phyloP scores from a whole-genome alignment of 345 rosid genomes.

The Murraya paniculata region DNA sequence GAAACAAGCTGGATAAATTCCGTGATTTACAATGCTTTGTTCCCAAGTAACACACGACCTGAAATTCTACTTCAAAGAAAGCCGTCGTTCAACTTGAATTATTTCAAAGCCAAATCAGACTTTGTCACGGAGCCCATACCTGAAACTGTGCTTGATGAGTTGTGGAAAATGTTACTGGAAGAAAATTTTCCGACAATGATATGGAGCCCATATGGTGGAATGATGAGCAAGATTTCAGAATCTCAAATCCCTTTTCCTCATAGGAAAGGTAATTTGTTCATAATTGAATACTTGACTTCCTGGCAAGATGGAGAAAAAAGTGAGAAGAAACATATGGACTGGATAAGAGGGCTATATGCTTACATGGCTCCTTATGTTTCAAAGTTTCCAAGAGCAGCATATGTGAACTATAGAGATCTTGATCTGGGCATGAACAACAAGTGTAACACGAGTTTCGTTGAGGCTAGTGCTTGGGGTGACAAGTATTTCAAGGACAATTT shows the following conservation, averaged over 20 bases:
- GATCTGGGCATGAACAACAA: constrained; percentile 31
- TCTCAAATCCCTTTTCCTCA: constrained; percentile 3
- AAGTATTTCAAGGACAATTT: constrained; percentile 30
- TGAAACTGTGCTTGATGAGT: background rate
- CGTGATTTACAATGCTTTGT: background rate
- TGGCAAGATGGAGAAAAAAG: background rate
- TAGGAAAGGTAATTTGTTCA: background rate
- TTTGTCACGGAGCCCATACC: background rate
- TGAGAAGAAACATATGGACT: background rate
- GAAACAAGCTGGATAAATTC: constrained; percentile 1
- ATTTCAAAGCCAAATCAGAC: constrained; percentile 8
- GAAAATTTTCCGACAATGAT: background rate
- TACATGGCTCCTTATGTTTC: constrained; percentile 2
- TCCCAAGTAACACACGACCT: background rate
- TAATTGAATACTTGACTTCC: background rate
- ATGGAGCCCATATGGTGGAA: background rate
- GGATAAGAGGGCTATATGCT: background rate
- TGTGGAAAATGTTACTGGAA: background rate
- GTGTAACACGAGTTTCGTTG: constrained; percentile 2
- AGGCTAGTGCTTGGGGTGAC: constrained; percentile 24
- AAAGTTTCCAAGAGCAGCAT: constrained; percentile 30
- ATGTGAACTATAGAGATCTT: constrained; percentile 41
- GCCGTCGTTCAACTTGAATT: background rate
- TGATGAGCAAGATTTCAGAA: constrained; percentile 2
- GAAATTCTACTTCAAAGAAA: constrained; percentile 2